Conservation (phyloP, 2,329 filamentous ascomycete species). For the Neurospora sp. region DNA sequence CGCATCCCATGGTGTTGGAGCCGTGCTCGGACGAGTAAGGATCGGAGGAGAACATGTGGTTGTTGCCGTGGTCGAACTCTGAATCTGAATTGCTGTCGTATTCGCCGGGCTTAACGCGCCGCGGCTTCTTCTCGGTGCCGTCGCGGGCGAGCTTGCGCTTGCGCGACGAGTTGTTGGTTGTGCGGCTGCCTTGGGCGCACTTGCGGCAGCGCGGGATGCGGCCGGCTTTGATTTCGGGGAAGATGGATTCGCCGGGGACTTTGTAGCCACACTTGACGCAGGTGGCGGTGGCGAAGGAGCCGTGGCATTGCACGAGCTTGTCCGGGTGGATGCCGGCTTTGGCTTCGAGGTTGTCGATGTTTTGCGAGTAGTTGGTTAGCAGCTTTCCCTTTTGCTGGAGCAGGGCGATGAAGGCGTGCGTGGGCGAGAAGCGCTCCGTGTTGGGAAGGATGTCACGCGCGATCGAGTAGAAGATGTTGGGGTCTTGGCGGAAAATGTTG, state of each 20-base stretch:
- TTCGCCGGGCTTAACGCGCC: slow-evolving; percentile 27
- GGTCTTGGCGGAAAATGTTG: slow-evolving; percentile 73
- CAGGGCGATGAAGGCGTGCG: slow-evolving; percentile 85
- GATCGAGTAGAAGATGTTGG: slow-evolving; percentile 80
- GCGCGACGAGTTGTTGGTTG: slow-evolving; percentile 33
- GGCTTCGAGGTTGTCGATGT: slow-evolving; percentile 92
- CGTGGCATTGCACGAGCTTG: slow-evolving; percentile 91
- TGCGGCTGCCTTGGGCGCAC: slow-evolving; percentile 50
- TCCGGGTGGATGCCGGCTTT: slow-evolving; percentile 71
- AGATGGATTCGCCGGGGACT: slow-evolving; percentile 67
- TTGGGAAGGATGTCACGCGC: slow-evolving; percentile 83
- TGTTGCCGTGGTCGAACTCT: slow-evolving; percentile 48
- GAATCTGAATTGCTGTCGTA: slow-evolving; percentile 34
- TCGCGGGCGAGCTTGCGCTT: slow-evolving; percentile 44
- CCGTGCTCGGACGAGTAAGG: background rate
- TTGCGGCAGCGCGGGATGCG: slow-evolving; percentile 66
- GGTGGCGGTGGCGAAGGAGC: slow-evolving; percentile 85
- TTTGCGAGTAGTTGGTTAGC: slow-evolving; percentile 95
- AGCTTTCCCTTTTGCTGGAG: slow-evolving; percentile 82
- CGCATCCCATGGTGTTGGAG: slow-evolving; percentile 34
- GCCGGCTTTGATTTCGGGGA: slow-evolving; percentile 66
- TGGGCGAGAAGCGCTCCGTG: slow-evolving; percentile 74
- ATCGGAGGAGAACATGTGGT: slow-evolving; percentile 16
- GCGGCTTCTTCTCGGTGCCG: slow-evolving; percentile 24
- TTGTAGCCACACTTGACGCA: slow-evolving; percentile 74